A percentile compares a stretch with the other conserved stretches of the same genome.
Evolutionary conservation across 139 green algal genomes (phyloP).

Genomic region (Edaphochlamys debaryana): DNA sequence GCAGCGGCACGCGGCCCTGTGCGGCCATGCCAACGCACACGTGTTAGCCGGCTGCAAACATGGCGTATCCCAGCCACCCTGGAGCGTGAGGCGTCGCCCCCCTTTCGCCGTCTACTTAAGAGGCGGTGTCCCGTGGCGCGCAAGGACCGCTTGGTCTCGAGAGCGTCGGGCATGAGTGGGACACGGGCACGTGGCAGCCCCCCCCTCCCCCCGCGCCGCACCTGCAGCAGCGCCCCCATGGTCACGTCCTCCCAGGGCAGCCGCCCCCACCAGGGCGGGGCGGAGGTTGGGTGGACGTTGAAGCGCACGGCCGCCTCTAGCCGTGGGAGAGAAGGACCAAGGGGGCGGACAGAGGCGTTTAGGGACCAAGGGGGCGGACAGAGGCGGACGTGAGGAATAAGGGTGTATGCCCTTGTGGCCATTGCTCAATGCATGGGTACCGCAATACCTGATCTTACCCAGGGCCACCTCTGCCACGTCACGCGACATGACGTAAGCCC

Average conservation of each 20-base stretch:
- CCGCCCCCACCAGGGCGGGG: conserved; percentile 49
- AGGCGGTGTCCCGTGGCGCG: no score
- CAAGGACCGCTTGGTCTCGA: no score
- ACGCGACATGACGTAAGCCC: conserved; percentile 71
- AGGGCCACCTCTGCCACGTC: conserved; percentile 59
- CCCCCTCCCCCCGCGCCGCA: not conserved
- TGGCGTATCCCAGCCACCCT: no score
- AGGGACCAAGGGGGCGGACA: not conserved
- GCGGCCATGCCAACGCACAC: no score
- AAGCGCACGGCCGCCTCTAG: conserved; percentile 20
- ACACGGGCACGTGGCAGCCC: no score
- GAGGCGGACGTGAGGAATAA: no score
- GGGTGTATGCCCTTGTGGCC: no score
- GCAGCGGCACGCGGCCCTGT: conserved; percentile 14
- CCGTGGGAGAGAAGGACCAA: conserved; percentile 25
- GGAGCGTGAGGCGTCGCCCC: no score
- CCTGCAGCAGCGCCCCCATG: conserved; percentile 60
- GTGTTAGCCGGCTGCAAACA: no score
- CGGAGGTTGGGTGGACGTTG: conserved; percentile 1
- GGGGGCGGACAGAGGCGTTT: not conserved
- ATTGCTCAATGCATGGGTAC: not conserved
- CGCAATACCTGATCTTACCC: not conserved
- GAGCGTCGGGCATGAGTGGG: no score
- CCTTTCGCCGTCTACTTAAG: no score
- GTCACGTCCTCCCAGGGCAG: conserved; percentile 79